Conservation (phyloP, 805 yeast species). For the Wickerhamomyces sydowiorum region DNA sequence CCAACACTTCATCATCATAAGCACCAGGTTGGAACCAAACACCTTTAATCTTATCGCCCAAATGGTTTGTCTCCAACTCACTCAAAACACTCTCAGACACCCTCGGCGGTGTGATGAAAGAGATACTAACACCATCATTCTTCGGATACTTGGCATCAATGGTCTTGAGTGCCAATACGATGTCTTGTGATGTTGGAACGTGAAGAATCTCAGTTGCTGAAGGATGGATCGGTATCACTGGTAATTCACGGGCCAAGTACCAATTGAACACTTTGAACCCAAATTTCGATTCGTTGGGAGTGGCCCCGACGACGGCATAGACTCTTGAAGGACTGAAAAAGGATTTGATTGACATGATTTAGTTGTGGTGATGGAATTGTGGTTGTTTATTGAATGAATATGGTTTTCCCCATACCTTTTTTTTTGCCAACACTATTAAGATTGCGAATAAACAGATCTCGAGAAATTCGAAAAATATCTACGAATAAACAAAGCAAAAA, state of each 20-base stretch:
- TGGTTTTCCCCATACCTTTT: neutral
- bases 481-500: neutral
- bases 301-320: slow-evolving; percentile 70
- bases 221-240: slow-evolving; percentile 66
- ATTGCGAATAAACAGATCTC: neutral
- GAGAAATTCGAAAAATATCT: neutral
- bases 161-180: slow-evolving; percentile 23
- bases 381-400: neutral
- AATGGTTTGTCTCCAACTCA: slow-evolving; percentile 26
- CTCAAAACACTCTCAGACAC: slow-evolving; percentile 43
- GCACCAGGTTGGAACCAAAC: slow-evolving; percentile 88
- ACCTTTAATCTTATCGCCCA: slow-evolving; percentile 35
- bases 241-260: slow-evolving; percentile 53
- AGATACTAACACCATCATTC: slow-evolving; percentile 46
- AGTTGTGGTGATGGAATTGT: neutral
- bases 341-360: slow-evolving; percentile 24
- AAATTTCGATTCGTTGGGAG: slow-evolving; percentile 54
- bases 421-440: neutral
- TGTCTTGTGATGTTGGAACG: slow-evolving; percentile 29
- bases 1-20: slow-evolving; percentile 46
- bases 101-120: slow-evolving; percentile 72
- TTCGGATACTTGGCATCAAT: slow-evolving; percentile 17
- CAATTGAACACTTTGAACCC: slow-evolving; percentile 67
- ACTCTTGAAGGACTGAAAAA: slow-evolving; percentile 49
- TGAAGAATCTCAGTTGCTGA: slow-evolving; percentile 41